phyloP scores from a whole-genome alignment of 306 rosid genomes.

The Geum urbanum region DNA sequence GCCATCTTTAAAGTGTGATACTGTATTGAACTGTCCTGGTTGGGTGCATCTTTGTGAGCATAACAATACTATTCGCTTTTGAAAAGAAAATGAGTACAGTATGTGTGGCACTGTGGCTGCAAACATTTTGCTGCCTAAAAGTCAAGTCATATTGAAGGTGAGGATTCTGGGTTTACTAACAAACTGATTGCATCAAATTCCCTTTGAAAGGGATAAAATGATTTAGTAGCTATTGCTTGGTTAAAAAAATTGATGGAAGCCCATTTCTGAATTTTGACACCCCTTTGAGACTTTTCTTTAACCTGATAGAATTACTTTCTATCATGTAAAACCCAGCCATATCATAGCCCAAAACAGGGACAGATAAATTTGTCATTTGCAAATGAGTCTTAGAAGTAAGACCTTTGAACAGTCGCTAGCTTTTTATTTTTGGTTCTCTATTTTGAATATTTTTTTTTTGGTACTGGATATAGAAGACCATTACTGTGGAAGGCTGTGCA shows the following conservation, averaged over 20 bases:
- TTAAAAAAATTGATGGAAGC: not conserved
- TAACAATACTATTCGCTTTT: too few relatives aligned
- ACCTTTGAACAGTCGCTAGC: not conserved
- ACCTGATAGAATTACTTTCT: not conserved
- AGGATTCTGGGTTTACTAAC: not conserved
- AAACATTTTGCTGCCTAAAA: not conserved
- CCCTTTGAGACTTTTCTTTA: not conserved
- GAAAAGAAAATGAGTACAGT: too few relatives aligned
- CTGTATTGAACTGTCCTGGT: too few relatives aligned
- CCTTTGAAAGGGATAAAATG: not conserved
- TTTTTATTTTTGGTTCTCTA: not conserved
- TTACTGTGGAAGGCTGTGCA: conserved; percentile 12
- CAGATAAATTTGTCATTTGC: not conserved
- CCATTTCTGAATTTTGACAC: not conserved
- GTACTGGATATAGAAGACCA: not conserved
- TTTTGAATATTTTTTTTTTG: too few relatives aligned
- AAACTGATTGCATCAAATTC: not conserved
- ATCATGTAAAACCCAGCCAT: not conserved
- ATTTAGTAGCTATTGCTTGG: not conserved
- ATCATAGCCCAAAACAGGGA: not conserved
- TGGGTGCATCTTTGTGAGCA: too few relatives aligned
- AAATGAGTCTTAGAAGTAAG: not conserved
- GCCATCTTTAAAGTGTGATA: too few relatives aligned
- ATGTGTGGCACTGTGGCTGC: not conserved
- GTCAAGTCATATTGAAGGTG: not conserved